Evolutionary conservation across 345 rosid genomes (phyloP).

Genomic region (Pelargonium nanum): DNA sequence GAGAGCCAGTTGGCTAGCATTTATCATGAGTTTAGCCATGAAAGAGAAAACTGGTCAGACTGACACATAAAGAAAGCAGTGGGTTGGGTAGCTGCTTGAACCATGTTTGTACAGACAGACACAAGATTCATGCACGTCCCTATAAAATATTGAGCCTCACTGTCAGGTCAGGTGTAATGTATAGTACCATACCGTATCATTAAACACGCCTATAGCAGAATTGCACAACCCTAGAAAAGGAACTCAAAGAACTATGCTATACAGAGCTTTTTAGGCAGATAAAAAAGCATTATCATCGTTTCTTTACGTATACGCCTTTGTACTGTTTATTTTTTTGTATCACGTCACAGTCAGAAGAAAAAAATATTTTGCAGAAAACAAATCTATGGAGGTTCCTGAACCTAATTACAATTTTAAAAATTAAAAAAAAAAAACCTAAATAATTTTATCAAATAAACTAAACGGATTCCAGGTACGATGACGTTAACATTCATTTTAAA

Average conservation of each 20-base stretch:
- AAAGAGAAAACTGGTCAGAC: background rate
- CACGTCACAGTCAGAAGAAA: no score
- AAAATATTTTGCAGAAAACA: no score
- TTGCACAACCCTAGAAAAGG: background rate
- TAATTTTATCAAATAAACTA: no score
- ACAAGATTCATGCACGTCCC: background rate
- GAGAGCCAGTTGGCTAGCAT: background rate
- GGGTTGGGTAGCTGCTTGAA: background rate
- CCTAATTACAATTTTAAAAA: no score
- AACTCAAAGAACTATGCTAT: no score
- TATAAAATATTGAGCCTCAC: background rate
- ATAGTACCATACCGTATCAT: background rate
- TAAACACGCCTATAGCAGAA: background rate
- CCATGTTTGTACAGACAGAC: background rate
- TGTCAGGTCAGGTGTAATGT: background rate
- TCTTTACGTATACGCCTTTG: background rate
- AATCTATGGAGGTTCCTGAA: no score
- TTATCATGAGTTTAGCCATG: background rate
- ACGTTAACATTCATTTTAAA: no score
- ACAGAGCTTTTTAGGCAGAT: background rate
- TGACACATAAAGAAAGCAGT: background rate
- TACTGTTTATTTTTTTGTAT: background rate
- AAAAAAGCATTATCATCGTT: background rate
- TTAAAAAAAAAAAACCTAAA: no score
- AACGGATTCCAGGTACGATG: no score